Conservation (phyloP, 2,329 filamentous ascomycete genomes). For the Exophiala lecanii-corni region DNA sequence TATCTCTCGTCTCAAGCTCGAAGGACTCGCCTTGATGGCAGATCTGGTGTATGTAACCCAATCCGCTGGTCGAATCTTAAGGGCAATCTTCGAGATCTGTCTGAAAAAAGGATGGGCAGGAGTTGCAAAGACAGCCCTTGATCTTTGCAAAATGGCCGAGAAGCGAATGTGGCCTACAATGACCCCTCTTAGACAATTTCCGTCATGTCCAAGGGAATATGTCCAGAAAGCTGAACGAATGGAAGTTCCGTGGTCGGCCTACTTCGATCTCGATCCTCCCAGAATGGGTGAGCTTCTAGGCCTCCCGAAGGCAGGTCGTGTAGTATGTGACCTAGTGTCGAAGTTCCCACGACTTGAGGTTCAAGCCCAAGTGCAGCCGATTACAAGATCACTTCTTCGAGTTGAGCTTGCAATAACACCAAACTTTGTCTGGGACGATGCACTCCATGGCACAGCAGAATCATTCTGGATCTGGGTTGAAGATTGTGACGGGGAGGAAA, state of each 20-base stretch:
- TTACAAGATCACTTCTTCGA: slow-evolving; percentile 88
- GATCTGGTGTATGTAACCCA: slow-evolving; percentile 99
- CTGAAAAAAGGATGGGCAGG: slow-evolving; percentile 93
- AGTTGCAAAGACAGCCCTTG: slow-evolving; percentile 85
- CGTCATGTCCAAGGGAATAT: slow-evolving; percentile 74
- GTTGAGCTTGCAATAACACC: slow-evolving; percentile 88
- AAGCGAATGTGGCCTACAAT: slow-evolving; percentile 99
- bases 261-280: slow-evolving; percentile 93
- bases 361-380: slow-evolving; percentile 87
- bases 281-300: slow-evolving; percentile 93
- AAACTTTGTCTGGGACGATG: slow-evolving; percentile 93
- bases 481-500: slow-evolving; percentile 94
- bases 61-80: slow-evolving; percentile 89
- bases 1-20: slow-evolving; percentile 88
- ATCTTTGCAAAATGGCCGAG: slow-evolving; percentile 98
- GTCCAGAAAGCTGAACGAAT: slow-evolving; percentile 90
- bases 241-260: slow-evolving; percentile 86
- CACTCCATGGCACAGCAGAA: slow-evolving; percentile 80
- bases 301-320: slow-evolving; percentile 79
- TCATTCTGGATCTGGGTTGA: slow-evolving; percentile 97
- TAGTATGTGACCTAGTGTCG: slow-evolving; percentile 78
- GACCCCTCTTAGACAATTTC: slow-evolving; percentile 90
- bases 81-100: slow-evolving; percentile 95
- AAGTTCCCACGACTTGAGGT: slow-evolving; percentile 93
- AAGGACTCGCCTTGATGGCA: slow-evolving; percentile 92